Base-by-base conservation (phyloP, 352 stramenopile species). In the Phytophthora constricta region DNA sequence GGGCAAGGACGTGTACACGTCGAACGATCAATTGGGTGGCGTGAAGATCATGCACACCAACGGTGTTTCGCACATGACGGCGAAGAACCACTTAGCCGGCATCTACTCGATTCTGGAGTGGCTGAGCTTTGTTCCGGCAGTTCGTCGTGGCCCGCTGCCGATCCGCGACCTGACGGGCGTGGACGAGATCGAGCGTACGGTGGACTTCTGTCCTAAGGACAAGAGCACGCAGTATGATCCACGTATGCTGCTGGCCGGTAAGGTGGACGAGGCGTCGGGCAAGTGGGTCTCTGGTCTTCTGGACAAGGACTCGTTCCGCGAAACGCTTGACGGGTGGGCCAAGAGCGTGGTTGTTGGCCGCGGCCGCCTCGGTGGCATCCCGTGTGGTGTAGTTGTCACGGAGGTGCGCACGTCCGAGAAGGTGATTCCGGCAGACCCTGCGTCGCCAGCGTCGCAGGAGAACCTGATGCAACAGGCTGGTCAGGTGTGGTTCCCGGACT, bases 401-500 rank as follows among this genome's bases (percentile, higher is more conserved):
- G 98, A 99, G 76, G 99, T 98, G 49, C 90, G 98, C 33, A 99
- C 97, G 45, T 93, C 96, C 3, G 98, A 99, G 79, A 97, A 97
- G 68, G 86, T 98, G 11, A 97, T 97, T 47, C 98, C 98, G 9
- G 98, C 98, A 22, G 98, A 99, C 77, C 98, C 98, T 27, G 98
- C 98, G 9, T 88, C 98, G 65, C 87, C 98, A 0, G 90, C 93
- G 33, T 98, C 97, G 19, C 97, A 99, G 62, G 98, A 99, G 84
- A 91, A 94, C 37, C 80, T 99, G 60, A 82, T 98, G 67, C 96
- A 98, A 51, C 98, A 99, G 79, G 97, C 98, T 58, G 98, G 98
- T 46, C 97, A 99, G 70, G 98, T 99, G 43, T 99, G 98, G 98
- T 99, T 99, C 88, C 98, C 98, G 0, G 98, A 99, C 83, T 99